Evolutionary conservation across 2,329 filamentous ascomycete genomes (phyloP), one percentile per base, ranked within the genome.

Genomic region (Xylaria sp.): DNA sequence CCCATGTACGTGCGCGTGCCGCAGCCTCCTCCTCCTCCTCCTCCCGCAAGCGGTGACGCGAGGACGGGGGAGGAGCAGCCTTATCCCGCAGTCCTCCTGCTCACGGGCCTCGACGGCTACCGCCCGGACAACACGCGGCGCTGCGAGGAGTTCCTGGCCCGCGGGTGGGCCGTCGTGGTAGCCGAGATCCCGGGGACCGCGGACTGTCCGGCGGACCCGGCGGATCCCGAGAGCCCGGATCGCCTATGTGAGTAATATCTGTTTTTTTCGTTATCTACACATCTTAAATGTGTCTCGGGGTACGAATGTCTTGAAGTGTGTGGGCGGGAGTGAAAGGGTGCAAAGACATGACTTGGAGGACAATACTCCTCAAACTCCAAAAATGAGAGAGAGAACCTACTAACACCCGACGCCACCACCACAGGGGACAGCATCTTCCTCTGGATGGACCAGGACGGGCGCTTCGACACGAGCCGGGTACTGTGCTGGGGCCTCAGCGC

Each of bases 1-100:
- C 86, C 87, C 1, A 78, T 85, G 13, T 90, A 89, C 68, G 78
- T 89, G 56, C 82, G 88, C 6, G 64, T 85, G 0, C 87, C 88
- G 0, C n/a, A n/a, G n/a, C n/a, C n/a, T n/a, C n/a, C n/a, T n/a
- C n/a, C n/a, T n/a, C n/a, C n/a, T n/a, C n/a, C n/a, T n/a, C n/a
- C n/a, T n/a, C n/a, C n/a, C n/a, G n/a, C n/a, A n/a, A n/a, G n/a
- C n/a, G n/a, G n/a, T n/a, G n/a, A n/a, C n/a, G n/a, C n/a, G n/a
- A n/a, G n/a, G n/a, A n/a, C n/a, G n/a, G 1, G 34, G 20, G 1
- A 26, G 22, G 8, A 39, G 24, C 21, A 34, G 11, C 72, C 72
- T 26, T 69, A 63, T 5, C 83, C 81, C 0, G 74, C 74, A 0
- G 78, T 87, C 1, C 66, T 88, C 1, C 72, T 87, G 4, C 78